Percentiles rank a stretch among this genome's conserved stretches.
These are phyloP conservation scores for Cinnamomum chago DNA, from an alignment of 164 flowering plant genomes.

Conservation along the genomic window DNA sequence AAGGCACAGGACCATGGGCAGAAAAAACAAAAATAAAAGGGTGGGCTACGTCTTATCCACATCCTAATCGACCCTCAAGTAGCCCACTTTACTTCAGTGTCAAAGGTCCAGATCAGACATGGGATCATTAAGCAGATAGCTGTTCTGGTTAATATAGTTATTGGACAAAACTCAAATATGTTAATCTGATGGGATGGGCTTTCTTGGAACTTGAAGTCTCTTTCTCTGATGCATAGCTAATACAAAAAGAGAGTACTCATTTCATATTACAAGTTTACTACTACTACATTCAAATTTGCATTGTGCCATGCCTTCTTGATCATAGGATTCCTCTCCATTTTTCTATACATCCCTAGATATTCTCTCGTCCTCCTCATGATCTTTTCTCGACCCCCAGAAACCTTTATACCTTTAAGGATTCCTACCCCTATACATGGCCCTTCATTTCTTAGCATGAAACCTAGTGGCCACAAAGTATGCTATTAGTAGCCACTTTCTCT, in stretches of 20 bases:
- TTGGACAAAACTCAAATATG: too few species aligned
- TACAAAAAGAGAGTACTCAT: too few species aligned
- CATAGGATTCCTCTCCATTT: background rate
- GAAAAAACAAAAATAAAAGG: too few species aligned
- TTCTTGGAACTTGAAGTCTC: background rate
- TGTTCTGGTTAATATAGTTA: too few species aligned
- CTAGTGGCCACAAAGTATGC: background rate
- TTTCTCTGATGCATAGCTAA: background rate
- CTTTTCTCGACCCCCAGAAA: background rate
- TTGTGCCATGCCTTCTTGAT: background rate
- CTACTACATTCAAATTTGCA: background rate
- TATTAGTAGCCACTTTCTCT: background rate
- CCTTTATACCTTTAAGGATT: background rate
- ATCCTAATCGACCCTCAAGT: too few species aligned
- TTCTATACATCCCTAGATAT: background rate
- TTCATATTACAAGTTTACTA: background rate
- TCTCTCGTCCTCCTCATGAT: background rate
- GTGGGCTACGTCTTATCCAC: too few species aligned
- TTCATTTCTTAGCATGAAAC: background rate
- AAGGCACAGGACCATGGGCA: too few species aligned
- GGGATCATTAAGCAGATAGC: too few species aligned
- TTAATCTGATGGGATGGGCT: background rate
- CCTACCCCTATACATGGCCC: background rate
- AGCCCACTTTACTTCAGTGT: too few species aligned
- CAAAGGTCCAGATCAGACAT: too few species aligned